phyloP scores from a whole-genome alignment of 2,329 filamentous ascomycete genomes.

The Acrocalymma vagum region DNA sequence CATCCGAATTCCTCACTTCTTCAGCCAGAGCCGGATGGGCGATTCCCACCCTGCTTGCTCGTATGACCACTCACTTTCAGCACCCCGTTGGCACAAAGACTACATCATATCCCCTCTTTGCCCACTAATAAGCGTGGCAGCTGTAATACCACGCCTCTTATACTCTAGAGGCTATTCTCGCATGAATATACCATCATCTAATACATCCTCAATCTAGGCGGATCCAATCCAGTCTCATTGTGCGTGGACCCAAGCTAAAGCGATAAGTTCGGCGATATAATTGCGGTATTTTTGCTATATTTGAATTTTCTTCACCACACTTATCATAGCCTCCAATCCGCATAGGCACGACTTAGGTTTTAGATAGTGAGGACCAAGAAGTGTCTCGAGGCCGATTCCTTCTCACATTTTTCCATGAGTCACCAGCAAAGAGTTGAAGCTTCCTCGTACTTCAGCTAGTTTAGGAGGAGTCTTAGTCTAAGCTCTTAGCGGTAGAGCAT shows the following conservation, averaged over 20 bases:
- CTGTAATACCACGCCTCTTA: slow-evolving; percentile 20
- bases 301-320: too few species aligned
- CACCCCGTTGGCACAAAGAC: slow-evolving; percentile 16
- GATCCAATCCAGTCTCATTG: slow-evolving; percentile 22
- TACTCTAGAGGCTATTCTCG: slow-evolving; percentile 18
- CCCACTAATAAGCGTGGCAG: slow-evolving; percentile 16
- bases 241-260: slow-evolving; percentile 18
- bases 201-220: slow-evolving; percentile 20
- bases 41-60: slow-evolving; percentile 4
- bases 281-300: slow-evolving; percentile 23
- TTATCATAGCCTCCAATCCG: too few species aligned
- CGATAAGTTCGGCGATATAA: slow-evolving; percentile 17
- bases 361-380: too few species aligned
- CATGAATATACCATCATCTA: slow-evolving; percentile 22
- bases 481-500: too few species aligned
- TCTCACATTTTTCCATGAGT: too few species aligned
- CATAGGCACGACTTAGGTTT: too few species aligned
- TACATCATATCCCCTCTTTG: slow-evolving; percentile 20
- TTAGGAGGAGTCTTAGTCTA: too few species aligned
- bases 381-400: too few species aligned
- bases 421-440: too few species aligned
- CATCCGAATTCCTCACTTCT: slow-evolving; percentile 12
- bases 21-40: slow-evolving; percentile 7
- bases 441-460: too few species aligned
- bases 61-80: slow-evolving; percentile 12